Evolutionary conservation across 2,329 filamentous ascomycete genomes (phyloP).

Genomic region (Aspergillus aculeatus): DNA sequence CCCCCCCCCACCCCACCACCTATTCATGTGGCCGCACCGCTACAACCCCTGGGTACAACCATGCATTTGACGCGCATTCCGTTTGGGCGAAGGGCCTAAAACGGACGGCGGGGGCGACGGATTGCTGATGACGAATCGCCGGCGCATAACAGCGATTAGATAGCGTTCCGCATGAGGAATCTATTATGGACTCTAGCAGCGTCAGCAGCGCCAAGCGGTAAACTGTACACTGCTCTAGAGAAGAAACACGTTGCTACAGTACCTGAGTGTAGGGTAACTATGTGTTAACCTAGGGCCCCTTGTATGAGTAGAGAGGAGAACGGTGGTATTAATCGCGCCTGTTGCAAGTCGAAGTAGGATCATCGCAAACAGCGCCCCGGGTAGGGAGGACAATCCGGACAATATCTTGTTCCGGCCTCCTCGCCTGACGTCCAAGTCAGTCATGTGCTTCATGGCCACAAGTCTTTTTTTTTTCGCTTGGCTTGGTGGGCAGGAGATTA

Average conservation of each 20-base stretch:
- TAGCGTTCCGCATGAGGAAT: neutral
- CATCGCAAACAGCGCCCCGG: neutral
- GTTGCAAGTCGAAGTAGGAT: neutral
- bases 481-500: no score
- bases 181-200: neutral
- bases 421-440: neutral
- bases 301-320: neutral
- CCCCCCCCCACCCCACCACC: neutral
- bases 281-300: neutral
- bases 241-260: neutral
- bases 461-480: no score
- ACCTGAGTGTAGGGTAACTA: neutral
- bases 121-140: slow-evolving; percentile 4
- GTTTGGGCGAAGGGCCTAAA: neutral
- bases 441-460: neutral
- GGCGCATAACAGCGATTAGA: neutral
- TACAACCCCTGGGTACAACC: slow-evolving; percentile 2
- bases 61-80: slow-evolving; percentile 7
- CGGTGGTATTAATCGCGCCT: neutral
- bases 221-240: neutral
- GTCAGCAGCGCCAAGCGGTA: neutral
- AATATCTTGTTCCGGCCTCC: neutral
- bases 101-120: slow-evolving; percentile 3
- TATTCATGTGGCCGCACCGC: neutral
- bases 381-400: neutral